Base-by-base conservation (phyloP, 352 stramenopile species). In the Detonula confervacea region DNA sequence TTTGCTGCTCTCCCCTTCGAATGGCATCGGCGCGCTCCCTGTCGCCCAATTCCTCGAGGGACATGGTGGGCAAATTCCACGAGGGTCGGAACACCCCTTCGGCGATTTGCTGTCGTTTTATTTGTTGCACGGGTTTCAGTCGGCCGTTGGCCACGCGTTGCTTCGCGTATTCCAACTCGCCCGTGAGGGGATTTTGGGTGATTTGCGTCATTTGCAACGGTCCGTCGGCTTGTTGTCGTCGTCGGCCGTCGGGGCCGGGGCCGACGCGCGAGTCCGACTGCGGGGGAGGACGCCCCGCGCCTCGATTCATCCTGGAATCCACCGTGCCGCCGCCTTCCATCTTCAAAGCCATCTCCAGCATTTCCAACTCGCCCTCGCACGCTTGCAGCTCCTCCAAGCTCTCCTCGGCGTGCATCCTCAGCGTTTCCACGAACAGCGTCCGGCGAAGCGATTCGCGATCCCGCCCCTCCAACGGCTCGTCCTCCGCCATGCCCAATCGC, bases 11-110 rank as follows among this genome's bases (percentile, higher is more conserved):
- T 63, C 96, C 92, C 16, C 96, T 90, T 82, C 95, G 94, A 73
- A 96, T 92, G 7, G 96, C 96, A 25, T 97, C 91, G 16, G 83
- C 87, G 35, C 95, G 70, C 84, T 98, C 95, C 2, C 87, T 84
- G 44, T 98, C 94, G 4, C 90, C 97, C 63, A 98, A 94, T 78
- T 98, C 95, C 57, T 97, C 92, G 14, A 99, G 80, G 47, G 94
- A 95, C 95, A 98, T 98, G 18, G 96, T 99, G 14, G 97, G 97
- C 61, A 97, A 90, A 60, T 96, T 96, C 86, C 98, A 97, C n/a
- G 94, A 94, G 25, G 96, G 96, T 77, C 97, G 92, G 88, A 99
- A 99, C 20, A 99, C 96, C 37, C 83, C 70, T 0, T 84, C 80
- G 35, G 72, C 39, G 20, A 94, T 83, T 78, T 92, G 79, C 54